phyloP scores from a whole-genome alignment of 495 filamentous ascomycete genomes.

The Penicillium ucsense region DNA sequence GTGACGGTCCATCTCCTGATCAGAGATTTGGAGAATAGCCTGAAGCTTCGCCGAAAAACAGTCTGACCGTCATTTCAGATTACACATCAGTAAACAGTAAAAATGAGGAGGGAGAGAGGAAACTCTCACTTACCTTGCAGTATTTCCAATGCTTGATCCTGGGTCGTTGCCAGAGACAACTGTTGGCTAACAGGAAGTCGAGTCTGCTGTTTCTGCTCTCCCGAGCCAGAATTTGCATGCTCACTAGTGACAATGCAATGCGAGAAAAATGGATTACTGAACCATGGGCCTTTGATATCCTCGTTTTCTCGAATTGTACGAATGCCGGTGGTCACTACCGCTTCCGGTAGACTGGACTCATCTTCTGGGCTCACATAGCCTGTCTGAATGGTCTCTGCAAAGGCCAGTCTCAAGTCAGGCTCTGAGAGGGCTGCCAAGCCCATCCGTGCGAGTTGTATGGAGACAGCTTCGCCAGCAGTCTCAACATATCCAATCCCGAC shows the following conservation, averaged over 20 bases:
- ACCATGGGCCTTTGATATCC: background rate
- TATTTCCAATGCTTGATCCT: conserved; percentile 6
- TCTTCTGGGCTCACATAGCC: background rate
- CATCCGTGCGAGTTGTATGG: background rate
- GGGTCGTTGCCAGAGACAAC: conserved; percentile 1
- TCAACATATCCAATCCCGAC: conserved; percentile 3
- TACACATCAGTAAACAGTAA: background rate
- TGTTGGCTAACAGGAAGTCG: conserved; percentile 10
- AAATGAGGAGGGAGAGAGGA: too few relatives aligned
- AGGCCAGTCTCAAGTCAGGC: background rate
- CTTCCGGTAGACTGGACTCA: background rate
- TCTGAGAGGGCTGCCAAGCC: background rate
- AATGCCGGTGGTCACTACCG: background rate
- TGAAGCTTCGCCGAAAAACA: conserved; percentile 2
- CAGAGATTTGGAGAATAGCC: conserved; percentile 2
- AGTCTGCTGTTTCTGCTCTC: conserved; percentile 1
- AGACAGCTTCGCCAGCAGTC: background rate
- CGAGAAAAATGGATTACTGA: conserved; percentile 20
- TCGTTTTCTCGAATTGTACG: background rate
- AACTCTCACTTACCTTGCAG: conserved; percentile 3
- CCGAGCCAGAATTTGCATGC: background rate
- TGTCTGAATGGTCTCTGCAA: background rate
- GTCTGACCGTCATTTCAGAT: background rate
- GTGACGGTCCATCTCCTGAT: background rate
- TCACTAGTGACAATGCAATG: background rate